phyloP scores from a whole-genome alignment of 1,284 basidiomycete genomes.

The Puccinia horiana region DNA sequence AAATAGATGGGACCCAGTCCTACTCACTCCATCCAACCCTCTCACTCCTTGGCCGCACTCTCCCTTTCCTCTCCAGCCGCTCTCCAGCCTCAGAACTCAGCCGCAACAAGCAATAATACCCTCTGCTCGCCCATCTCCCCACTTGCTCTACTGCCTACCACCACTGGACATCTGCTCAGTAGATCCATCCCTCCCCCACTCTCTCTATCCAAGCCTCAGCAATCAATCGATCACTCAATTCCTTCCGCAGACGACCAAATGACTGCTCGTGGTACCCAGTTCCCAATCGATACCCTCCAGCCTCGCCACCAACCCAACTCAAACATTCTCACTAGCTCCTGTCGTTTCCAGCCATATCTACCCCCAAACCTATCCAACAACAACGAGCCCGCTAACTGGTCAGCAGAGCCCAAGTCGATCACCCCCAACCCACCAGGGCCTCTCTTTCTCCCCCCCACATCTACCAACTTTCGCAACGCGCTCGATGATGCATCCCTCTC shows the following conservation, averaged over 20 bases:
- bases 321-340: not conserved
- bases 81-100: not conserved
- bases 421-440: not conserved
- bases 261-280: constrained; percentile 38
- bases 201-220: not conserved
- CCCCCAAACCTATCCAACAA: not conserved
- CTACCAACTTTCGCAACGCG: not conserved
- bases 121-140: not conserved
- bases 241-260: constrained; percentile 24
- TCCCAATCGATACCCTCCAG: constrained; percentile 22
- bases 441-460: not conserved
- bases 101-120: not conserved
- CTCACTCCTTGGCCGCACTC: not conserved
- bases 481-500: constrained; percentile 4
- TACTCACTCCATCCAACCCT: not conserved
- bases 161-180: not conserved
- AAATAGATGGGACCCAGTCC: no score
- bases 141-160: not conserved
- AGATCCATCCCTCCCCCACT: constrained; percentile 20
- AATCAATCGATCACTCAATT: not conserved
- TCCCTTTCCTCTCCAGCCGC: not conserved
- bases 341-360: constrained; percentile 30
- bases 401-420: not conserved
- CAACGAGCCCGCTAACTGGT: not conserved
- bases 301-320: not conserved